Percentiles rank a stretch among this genome's conserved stretches.
phyloP scores from a whole-genome alignment of 768 basidiomycete genomes.

The Hypholoma fasciculare region DNA sequence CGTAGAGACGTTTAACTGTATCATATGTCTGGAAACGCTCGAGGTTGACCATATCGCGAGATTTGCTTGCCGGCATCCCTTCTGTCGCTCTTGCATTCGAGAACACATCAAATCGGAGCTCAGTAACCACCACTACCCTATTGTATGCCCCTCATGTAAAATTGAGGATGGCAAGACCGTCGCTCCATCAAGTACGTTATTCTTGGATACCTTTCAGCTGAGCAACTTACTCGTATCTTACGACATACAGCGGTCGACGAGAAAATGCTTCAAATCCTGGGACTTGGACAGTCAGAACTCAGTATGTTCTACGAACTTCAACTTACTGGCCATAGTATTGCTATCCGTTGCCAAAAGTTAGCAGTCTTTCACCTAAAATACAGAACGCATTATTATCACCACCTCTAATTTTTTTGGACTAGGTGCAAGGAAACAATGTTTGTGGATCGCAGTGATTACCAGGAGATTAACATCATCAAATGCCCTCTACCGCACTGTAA shows the following conservation, averaged over 20 bases:
- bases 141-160: slow-evolving; percentile 58
- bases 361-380: slow-evolving; percentile 1
- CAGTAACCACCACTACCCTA: slow-evolving; percentile 51
- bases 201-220: neutral
- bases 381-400: neutral
- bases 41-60: slow-evolving; percentile 9
- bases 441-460: slow-evolving; percentile 52
- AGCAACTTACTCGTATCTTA: neutral
- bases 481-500: slow-evolving; percentile 53
- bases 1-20: slow-evolving; percentile 43
- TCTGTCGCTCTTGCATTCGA: slow-evolving; percentile 54
- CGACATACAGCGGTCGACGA: slow-evolving; percentile 9
- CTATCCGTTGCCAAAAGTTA: slow-evolving; percentile 46
- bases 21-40: slow-evolving; percentile 53
- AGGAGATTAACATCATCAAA: slow-evolving; percentile 34
- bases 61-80: slow-evolving; percentile 48
- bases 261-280: slow-evolving; percentile 7
- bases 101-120: slow-evolving; percentile 42
- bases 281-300: slow-evolving; percentile 39
- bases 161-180: slow-evolving; percentile 15
- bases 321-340: slow-evolving; percentile 39
- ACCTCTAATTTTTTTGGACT: neutral
- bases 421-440: slow-evolving; percentile 53
- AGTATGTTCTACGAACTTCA: slow-evolving; percentile 17
- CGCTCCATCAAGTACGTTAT: neutral